Evolutionary conservation across 352 stramenopile genomes (phyloP).

Genomic region (Peronospora farinosa): DNA sequence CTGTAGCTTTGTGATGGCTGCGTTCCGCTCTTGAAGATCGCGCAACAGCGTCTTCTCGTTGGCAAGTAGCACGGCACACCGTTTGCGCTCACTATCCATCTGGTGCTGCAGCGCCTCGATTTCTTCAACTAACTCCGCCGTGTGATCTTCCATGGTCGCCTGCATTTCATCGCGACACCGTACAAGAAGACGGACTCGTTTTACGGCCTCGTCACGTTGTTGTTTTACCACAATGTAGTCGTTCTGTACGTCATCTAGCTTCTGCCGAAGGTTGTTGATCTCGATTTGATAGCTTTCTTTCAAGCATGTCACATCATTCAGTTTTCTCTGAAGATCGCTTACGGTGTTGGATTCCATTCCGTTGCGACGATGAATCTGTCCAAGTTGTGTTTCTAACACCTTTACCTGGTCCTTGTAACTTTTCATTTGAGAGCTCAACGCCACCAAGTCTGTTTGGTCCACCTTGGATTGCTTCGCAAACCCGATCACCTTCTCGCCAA

Average conservation of each 20-base stretch:
- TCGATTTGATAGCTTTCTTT: constrained; percentile 57
- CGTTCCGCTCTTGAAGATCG: constrained; percentile 65
- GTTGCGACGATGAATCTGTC: constrained; percentile 21
- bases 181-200: constrained; percentile 47
- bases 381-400: constrained; percentile 36
- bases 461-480: constrained; percentile 52
- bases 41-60: constrained; percentile 70
- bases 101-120: constrained; percentile 61
- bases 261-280: constrained; percentile 34
- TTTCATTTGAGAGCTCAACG: constrained; percentile 54
- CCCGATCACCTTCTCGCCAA: constrained; percentile 55
- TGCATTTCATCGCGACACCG: constrained; percentile 68
- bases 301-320: constrained; percentile 38
- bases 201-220: constrained; percentile 53
- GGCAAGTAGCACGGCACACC: constrained; percentile 45
- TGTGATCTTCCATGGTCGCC: constrained; percentile 52
- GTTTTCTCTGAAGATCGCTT: constrained; percentile 35
- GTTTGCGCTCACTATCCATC: constrained; percentile 59
- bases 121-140: constrained; percentile 54
- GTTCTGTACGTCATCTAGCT: constrained; percentile 33
- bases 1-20: constrained; percentile 46
- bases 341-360: constrained; percentile 26
- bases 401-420: constrained; percentile 53
- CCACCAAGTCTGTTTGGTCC: constrained; percentile 56
- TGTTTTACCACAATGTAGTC: constrained; percentile 43